phyloP scores from a whole-genome alignment of 192 early-diverging fungal genomes.

The Diversispora epigaea region DNA sequence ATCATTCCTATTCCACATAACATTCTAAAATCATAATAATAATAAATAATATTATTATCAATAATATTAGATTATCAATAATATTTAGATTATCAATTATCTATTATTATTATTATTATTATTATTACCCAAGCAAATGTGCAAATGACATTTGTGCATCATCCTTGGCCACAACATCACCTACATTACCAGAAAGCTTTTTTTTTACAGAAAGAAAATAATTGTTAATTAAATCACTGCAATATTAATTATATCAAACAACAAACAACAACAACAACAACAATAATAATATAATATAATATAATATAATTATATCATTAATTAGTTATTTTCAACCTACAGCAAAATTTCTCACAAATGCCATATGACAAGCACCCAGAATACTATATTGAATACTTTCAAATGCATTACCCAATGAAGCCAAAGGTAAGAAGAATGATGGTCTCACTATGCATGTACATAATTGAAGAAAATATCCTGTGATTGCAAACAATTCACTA shows the following conservation, averaged over 20 bases:
- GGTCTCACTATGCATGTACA: constrained; percentile 53
- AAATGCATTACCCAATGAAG: constrained; percentile 58
- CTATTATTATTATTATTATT: too few species aligned
- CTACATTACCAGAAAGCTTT: constrained; percentile 64
- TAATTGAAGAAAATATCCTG: constrained; percentile 60
- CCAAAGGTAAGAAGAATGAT: constrained; percentile 57
- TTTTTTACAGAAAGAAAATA: too few species aligned
- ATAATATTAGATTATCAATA: background rate
- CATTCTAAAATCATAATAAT: constrained; percentile 33
- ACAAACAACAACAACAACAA: background rate
- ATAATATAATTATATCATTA: background rate
- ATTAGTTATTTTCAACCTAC: constrained; percentile 33
- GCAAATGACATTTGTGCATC: constrained; percentile 70
- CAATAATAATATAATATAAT: background rate
- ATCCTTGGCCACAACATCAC: constrained; percentile 72
- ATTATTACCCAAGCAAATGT: constrained; percentile 52
- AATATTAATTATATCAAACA: too few species aligned
- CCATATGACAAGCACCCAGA: constrained; percentile 69
- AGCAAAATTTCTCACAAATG: constrained; percentile 68
- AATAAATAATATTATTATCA: background rate
- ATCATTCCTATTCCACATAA: constrained; percentile 57
- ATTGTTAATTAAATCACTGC: too few species aligned
- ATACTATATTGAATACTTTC: constrained; percentile 65
- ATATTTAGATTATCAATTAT: too few species aligned
- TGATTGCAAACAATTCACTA: constrained; percentile 56